Evolutionary conservation across 169 alveolate species (phyloP).

Genomic region (Cryptosporidium tyzzeri): DNA sequence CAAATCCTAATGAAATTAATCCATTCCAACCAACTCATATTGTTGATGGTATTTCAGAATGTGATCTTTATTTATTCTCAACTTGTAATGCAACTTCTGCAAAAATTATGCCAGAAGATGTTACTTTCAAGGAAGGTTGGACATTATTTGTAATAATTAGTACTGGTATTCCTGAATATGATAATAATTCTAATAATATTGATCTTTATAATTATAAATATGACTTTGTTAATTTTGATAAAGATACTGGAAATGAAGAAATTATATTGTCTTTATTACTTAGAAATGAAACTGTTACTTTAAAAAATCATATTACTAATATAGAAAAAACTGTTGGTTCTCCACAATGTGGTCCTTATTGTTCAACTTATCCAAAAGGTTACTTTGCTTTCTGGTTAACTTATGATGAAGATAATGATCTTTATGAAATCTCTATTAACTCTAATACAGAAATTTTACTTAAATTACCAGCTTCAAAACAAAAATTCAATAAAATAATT

Average conservation of each 20-base stretch:
- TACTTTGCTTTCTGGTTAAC: conserved; percentile 57
- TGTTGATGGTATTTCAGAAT: conserved; percentile 35
- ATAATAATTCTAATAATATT: not conserved
- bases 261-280: not conserved
- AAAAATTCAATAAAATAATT: conserved; percentile 4
- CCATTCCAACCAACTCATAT: conserved; percentile 39
- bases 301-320: conserved; percentile 1
- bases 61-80: conserved; percentile 37
- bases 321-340: conserved; percentile 21
- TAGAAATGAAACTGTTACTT: conserved; percentile 29
- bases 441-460: conserved; percentile 26
- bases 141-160: conserved; percentile 29
- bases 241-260: conserved; percentile 2
- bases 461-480: conserved; percentile 36
- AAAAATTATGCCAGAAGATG: conserved; percentile 3
- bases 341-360: conserved; percentile 70
- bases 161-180: conserved; percentile 42
- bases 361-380: conserved; percentile 61
- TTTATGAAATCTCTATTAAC: conserved; percentile 14
- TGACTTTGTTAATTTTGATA: not conserved
- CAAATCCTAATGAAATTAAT: not conserved
- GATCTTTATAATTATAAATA: conserved; percentile 17
- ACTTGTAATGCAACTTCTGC: conserved; percentile 68
- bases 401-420: conserved; percentile 4
- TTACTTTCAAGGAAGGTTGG: not conserved